Evolutionary conservation across 139 green algal genomes (phyloP), one percentile per base, ranked within the genome.

Genomic region (Desmodesmus armatus): DNA sequence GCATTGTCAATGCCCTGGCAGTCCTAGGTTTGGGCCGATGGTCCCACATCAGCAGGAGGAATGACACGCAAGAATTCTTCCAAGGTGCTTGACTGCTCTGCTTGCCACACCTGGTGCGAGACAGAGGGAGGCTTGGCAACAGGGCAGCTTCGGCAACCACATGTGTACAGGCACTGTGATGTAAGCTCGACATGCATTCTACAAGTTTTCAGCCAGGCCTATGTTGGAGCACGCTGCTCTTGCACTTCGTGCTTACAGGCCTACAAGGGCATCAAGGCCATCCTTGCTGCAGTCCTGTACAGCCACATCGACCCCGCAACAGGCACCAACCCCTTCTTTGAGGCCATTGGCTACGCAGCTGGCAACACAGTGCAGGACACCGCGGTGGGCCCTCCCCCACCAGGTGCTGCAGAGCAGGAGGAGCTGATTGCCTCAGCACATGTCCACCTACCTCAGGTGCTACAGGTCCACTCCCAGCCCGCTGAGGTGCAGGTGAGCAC

Each of bases 221-320:
- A 33, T 13, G 13, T 39, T 13, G 17, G 19, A 11, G 37, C 33
- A 27, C 43, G 6, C 60, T 27, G 71, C 71, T 25, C n/a, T 21
- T 71, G 27, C 31, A n/a, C 71, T 2, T 53, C 25, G 23, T 60
- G 58, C 76, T 82, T 29, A 25, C 82, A 82, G 71, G 58, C 39
- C 41, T 87, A 78, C 82, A 82, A 87, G 55, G 82, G 51, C 19
- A 39, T 87, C 41, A 87, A 87, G 60, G n/a, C 58, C 5, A 0
- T 87, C 3, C 21, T 87, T 0, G 60, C 71, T 3, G n/a, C 71
- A 27, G 58, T 41, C 39, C 17, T 87, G 4, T 21, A 83, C n/a
- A 74, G 40, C 31, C 44, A 67, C 58, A 77, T 67, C 21, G 55
- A 82, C 60, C 62, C 69, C 3, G 82, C 40, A 4, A 63, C 71